A percentile compares a stretch with the other conserved stretches of the same genome.
Conservation (phyloP, 495 filamentous ascomycete genomes). For the Bacidia gigantensis region DNA sequence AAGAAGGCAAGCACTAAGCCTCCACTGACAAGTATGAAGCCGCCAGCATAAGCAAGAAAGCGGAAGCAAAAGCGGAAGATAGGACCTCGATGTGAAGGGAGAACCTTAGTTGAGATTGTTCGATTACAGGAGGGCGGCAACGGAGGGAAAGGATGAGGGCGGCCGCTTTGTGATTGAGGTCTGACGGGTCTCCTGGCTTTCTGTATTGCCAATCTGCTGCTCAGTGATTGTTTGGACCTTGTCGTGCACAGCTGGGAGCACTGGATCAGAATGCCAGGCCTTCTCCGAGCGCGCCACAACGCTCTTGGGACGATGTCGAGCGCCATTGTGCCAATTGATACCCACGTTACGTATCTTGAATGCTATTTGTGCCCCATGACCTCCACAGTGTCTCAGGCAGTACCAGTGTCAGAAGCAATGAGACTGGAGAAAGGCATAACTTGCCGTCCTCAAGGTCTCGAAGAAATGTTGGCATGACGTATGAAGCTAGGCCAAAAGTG, state of each 20-base stretch:
- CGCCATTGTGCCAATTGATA: slow-evolving; percentile 6
- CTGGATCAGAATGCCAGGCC: background rate
- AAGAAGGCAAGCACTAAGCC: slow-evolving; percentile 67
- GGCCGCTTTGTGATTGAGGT: background rate
- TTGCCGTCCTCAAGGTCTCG: no score
- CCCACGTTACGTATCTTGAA: background rate
- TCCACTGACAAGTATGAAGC: slow-evolving; percentile 41
- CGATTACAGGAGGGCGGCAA: slow-evolving; percentile 2
- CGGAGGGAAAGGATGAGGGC: background rate
- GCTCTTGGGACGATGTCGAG: slow-evolving; percentile 7
- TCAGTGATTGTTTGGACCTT: background rate
- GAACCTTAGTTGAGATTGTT: slow-evolving; percentile 13
- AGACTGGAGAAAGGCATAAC: no score
- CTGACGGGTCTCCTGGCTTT: background rate
- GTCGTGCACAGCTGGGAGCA: background rate
- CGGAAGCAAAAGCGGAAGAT: slow-evolving; percentile 32
- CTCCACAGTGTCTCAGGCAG: no score
- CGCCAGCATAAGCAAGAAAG: slow-evolving; percentile 42
- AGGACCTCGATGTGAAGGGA: slow-evolving; percentile 14
- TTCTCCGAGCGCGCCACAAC: background rate
- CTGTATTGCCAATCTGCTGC: background rate
- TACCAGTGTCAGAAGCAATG: no score
- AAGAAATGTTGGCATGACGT: no score
- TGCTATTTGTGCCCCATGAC: no score
- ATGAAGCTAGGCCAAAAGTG: no score